A percentile compares a stretch with the other conserved stretches of the same genome.
phyloP scores from a whole-genome alignment of 2,329 filamentous ascomycete genomes.

The Chaetomiaceae sp. region DNA sequence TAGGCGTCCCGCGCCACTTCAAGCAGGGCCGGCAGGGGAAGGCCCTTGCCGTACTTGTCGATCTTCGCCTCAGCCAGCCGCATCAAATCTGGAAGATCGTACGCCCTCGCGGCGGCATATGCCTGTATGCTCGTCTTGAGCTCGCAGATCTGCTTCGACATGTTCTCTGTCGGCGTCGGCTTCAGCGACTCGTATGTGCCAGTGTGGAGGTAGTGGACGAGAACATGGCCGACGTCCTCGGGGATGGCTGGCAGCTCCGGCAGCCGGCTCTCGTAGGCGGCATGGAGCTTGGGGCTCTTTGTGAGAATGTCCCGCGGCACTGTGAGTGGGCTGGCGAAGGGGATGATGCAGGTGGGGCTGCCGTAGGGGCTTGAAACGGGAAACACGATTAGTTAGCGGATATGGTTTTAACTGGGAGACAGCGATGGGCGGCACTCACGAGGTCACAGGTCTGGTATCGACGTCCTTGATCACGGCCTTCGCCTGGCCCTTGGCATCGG shows the following conservation, averaged over 20 bases:
- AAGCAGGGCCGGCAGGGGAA: constrained; percentile 25
- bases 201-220: constrained; percentile 29
- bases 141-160: constrained; percentile 25
- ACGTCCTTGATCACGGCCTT: constrained; percentile 16
- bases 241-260: constrained; percentile 24
- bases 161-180: constrained; percentile 20
- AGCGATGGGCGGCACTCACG: constrained; percentile 15
- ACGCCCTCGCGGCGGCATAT: constrained; percentile 25
- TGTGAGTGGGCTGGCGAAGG: constrained; percentile 26
- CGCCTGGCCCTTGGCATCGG: constrained; percentile 11
- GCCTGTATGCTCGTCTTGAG: constrained; percentile 27
- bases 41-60: constrained; percentile 23
- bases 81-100: constrained; percentile 27
- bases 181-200: constrained; percentile 27
- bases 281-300: constrained; percentile 27
- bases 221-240: constrained; percentile 26
- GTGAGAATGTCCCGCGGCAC: constrained; percentile 26
- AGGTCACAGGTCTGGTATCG: constrained; percentile 24
- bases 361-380: constrained; percentile 23
- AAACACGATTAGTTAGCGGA: constrained; percentile 9
- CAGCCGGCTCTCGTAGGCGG: constrained; percentile 24
- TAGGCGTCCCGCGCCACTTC: constrained; percentile 27
- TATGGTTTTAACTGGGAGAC: neutral
- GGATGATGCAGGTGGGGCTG: constrained; percentile 26
- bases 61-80: constrained; percentile 25